These are phyloP conservation scores for Aspergillus jensenii DNA, from an alignment of 2,329 filamentous ascomycete genomes.

Conservation along the genomic window DNA sequence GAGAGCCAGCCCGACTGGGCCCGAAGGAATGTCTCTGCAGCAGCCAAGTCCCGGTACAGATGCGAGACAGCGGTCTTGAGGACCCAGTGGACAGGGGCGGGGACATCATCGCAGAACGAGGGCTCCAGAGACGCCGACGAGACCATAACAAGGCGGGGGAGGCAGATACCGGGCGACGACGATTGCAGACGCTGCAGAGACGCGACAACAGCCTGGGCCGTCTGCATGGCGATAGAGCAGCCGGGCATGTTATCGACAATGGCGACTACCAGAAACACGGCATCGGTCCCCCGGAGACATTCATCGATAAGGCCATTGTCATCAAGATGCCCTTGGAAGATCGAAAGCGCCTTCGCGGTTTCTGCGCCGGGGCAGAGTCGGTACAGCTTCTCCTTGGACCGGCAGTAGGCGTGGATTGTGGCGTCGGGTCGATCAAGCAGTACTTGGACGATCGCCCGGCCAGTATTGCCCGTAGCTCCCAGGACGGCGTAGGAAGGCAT, in stretches of 20 bases:
- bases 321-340: not conserved
- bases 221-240: not conserved
- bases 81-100: conserved; percentile 14
- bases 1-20: conserved; percentile 21
- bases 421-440: not conserved
- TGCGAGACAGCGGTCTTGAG: conserved; percentile 17
- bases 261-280: conserved; percentile 3
- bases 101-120: conserved; percentile 21
- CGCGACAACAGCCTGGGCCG: not conserved
- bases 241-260: conserved; percentile 4
- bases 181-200: not conserved
- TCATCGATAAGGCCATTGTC: not conserved
- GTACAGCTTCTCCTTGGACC: not conserved
- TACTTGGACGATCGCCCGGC: conserved; percentile 1
- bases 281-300: conserved; percentile 2
- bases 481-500: conserved; percentile 1
- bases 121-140: conserved; percentile 2
- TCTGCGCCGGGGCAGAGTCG: not conserved
- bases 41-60: conserved; percentile 20
- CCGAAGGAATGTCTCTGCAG: conserved; percentile 19
- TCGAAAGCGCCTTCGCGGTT: not conserved
- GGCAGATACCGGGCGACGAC: not conserved
- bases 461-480: not conserved
- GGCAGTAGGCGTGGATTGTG: conserved; percentile 1
- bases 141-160: not conserved